Percentiles rank a stretch among this genome's conserved stretches.
Conservation (phyloP, 2,329 filamentous ascomycete species). For the Colletotrichum sp. region DNA sequence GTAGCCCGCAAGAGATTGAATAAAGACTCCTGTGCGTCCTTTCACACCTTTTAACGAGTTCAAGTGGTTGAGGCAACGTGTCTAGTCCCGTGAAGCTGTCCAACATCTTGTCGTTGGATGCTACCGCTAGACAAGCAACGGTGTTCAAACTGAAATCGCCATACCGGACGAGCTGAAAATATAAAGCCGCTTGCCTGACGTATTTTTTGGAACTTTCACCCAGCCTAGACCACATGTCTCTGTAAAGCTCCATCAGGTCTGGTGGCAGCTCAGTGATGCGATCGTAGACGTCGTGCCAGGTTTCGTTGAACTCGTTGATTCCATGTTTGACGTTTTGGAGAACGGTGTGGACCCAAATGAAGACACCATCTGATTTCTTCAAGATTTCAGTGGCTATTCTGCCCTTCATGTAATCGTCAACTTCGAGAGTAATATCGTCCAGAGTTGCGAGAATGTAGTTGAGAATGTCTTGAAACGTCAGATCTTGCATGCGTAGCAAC, state of each 20-base stretch:
- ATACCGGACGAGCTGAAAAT: neutral
- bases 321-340: neutral
- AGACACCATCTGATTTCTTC: neutral
- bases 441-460: neutral
- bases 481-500: neutral
- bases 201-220: neutral
- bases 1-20: too few species aligned
- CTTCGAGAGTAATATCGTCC: neutral
- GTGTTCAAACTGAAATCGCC: neutral
- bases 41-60: neutral
- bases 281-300: neutral
- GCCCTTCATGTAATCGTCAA: neutral
- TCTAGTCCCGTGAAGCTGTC: neutral
- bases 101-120: neutral
- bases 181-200: neutral
- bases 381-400: neutral
- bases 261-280: neutral
- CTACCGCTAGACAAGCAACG: neutral
- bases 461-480: neutral
- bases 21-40: neutral
- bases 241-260: neutral
- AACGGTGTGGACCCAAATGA: neutral
- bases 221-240: neutral
- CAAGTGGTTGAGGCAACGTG: too few species aligned
- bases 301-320: neutral